phyloP scores from a whole-genome alignment of 495 filamentous ascomycete species.

The Chaetomium fimeti region DNA sequence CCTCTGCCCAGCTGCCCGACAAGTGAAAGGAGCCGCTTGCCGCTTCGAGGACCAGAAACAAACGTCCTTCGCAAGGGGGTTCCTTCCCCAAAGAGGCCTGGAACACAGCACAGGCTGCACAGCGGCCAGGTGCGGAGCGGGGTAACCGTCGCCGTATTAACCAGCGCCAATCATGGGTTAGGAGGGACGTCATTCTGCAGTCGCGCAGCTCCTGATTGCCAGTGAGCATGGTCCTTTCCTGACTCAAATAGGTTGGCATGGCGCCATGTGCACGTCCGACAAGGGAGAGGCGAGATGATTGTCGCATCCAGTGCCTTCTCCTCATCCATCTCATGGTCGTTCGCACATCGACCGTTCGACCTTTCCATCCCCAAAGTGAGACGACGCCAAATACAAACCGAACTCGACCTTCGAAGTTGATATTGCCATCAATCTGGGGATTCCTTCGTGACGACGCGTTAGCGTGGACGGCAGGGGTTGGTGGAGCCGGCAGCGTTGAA shows the following conservation, averaged over 20 bases:
- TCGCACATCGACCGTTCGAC: background rate
- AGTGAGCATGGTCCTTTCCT: constrained; percentile 19
- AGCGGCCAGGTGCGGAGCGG: constrained; percentile 33
- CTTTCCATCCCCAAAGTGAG: background rate
- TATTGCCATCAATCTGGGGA: constrained; percentile 12
- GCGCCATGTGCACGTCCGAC: constrained; percentile 20
- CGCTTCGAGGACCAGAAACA: constrained; percentile 2
- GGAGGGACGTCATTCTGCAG: constrained; percentile 32
- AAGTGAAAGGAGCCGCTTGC: constrained; percentile 1
- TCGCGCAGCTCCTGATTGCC: constrained; percentile 19
- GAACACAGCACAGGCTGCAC: constrained; percentile 20
- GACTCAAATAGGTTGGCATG: constrained; percentile 10
- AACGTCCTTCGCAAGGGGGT: background rate
- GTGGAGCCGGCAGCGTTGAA: constrained; percentile 17
- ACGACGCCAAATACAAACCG: background rate
- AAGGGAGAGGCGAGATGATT: constrained; percentile 7
- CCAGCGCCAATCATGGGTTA: constrained; percentile 35
- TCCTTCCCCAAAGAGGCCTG: background rate
- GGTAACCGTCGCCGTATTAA: constrained; percentile 33
- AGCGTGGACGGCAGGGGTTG: constrained; percentile 11
- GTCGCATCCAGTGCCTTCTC: background rate
- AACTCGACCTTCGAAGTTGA: constrained; percentile 9
- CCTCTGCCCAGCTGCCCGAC: constrained; percentile 12
- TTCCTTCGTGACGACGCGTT: constrained; percentile 6
- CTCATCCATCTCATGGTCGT: too few relatives aligned